Evolutionary conservation across 495 filamentous ascomycete species (phyloP).

Genomic region (Tuber indicum): DNA sequence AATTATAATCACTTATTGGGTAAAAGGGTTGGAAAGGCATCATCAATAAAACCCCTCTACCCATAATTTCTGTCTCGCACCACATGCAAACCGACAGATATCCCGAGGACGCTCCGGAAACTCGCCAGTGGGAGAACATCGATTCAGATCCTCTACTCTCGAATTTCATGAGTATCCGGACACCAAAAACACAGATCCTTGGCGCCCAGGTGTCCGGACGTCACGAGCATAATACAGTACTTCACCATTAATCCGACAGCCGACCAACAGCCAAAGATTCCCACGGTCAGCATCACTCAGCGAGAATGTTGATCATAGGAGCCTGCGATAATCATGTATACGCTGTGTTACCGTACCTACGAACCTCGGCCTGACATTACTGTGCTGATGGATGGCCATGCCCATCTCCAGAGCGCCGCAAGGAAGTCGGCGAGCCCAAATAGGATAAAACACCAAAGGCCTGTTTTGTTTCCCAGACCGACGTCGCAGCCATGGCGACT

Average conservation of each 20-base stretch:
- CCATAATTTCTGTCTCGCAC: not conserved
- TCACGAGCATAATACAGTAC: not conserved
- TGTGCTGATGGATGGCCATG: not conserved
- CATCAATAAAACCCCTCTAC: not conserved
- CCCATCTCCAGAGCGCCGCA: not conserved
- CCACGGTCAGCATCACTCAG: not conserved
- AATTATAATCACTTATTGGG: not conserved
- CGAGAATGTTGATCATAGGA: too few species aligned
- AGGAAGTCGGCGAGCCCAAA: not conserved
- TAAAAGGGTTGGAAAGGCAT: not conserved
- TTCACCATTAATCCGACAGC: not conserved
- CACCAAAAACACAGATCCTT: not conserved
- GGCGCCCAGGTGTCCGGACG: not conserved
- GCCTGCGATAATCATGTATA: not conserved
- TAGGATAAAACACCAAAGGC: not conserved
- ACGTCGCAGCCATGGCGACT: not conserved
- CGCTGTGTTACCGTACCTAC: not conserved
- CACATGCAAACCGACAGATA: not conserved
- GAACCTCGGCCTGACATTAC: not conserved
- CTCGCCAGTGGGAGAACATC: not conserved
- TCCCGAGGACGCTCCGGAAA: not conserved
- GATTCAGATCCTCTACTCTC: not conserved
- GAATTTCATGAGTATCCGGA: not conserved
- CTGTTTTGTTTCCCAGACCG: not conserved
- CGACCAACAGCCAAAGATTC: not conserved